Conservation (phyloP, 345 rosid genomes). For the Hibiscus mutabilis region DNA sequence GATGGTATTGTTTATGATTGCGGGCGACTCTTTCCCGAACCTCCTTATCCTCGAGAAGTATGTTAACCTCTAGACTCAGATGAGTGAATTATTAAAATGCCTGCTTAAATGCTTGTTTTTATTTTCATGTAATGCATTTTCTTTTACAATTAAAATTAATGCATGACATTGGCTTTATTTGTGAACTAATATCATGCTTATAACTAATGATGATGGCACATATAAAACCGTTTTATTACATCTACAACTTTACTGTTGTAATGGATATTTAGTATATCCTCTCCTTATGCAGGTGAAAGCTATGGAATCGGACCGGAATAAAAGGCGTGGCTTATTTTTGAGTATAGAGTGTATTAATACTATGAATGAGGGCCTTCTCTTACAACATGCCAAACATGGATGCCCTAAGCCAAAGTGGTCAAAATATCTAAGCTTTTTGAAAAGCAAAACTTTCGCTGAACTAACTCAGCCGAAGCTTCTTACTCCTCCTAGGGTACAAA, state of each 20-base stretch:
- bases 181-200: background rate
- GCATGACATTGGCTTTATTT: background rate
- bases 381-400: constrained; percentile 67
- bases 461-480: constrained; percentile 63
- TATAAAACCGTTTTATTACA: background rate
- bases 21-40: constrained; percentile 79
- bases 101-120: background rate
- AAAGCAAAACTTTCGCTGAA: constrained; percentile 82
- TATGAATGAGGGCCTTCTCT: constrained; percentile 78
- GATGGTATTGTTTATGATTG: constrained; percentile 85
- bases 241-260: background rate
- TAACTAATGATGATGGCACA: background rate
- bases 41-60: constrained; percentile 97
- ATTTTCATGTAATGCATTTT: background rate
- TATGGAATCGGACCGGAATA: constrained; percentile 62
- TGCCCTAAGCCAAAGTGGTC: constrained; percentile 85
- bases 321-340: constrained; percentile 50
- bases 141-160: background rate
- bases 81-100: background rate
- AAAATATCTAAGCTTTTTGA: constrained; percentile 84
- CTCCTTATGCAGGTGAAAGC: constrained; percentile 42
- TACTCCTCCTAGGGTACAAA: constrained; percentile 28
- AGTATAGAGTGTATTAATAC: constrained; percentile 84
- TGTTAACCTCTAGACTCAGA: constrained; percentile 14
- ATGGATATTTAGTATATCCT: constrained; percentile 1